Evolutionary conservation across 2,329 filamentous ascomycete species (phyloP), one percentile per base, ranked within the genome.

Genomic region (Diatrype stigma): DNA sequence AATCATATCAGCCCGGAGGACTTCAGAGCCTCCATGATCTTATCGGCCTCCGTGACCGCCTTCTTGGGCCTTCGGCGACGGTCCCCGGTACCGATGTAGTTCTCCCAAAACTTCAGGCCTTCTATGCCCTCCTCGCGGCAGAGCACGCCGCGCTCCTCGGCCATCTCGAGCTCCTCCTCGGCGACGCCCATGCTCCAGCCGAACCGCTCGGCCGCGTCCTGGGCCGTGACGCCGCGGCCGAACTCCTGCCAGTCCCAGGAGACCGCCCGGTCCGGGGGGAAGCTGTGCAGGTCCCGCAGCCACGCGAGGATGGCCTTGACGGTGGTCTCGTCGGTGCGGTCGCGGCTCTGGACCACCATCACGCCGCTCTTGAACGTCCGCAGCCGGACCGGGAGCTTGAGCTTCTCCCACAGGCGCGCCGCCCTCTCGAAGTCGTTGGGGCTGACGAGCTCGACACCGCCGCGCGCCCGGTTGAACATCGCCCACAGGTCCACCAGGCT

Each of bases 161-260:
- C 92, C 93, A 99, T 96, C 66, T 96, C 89, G 12, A 99, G 77
- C 71, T 99, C 94, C 67, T 97, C 94, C 53, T 87, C 89, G 1
- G 94, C 94, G 21, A 99, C 93, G 8, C 94, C 94, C 7, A 99
- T 87, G 66, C 94, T 97, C 94, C 94, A 99, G 6, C 92, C 90
- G 70, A 99, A 99, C 46, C 84, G 78, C 68, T 95, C 89, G 0
- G 94, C 94, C 0, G 85, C 83, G 64, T 97, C 92, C 64, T 94
- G 89, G 2, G 91, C 90, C 14, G 91, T 96, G 26, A 97, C 85
- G 10, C 94, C 91, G 50, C 86, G 81, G 0, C 94, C 92, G 67
- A 90, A 96, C 38, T 75, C 63, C 45, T 76, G 77, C 87, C 86
- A 90, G 61, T 95, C 86, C 89, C 89, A 94, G 0, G 77, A 60